These are phyloP conservation scores for Aspergillus quadricinctus DNA, from an alignment of 2,329 filamentous ascomycete genomes.

Conservation along the genomic window DNA sequence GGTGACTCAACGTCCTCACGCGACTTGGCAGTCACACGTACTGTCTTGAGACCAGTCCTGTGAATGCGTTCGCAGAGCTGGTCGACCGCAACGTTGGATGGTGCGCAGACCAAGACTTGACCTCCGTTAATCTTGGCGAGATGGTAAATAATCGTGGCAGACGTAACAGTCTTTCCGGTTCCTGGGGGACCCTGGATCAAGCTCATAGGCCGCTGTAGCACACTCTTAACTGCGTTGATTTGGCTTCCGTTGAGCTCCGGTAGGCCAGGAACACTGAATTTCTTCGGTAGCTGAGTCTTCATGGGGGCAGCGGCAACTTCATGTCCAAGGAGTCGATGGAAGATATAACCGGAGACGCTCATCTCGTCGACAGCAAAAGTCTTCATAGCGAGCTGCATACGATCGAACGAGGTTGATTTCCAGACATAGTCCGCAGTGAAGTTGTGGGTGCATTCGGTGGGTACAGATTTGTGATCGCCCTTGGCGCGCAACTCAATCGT, in stretches of 20 bases:
- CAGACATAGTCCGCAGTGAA: conserved; percentile 99
- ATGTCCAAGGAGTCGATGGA: conserved; percentile 91
- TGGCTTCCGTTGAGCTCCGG: conserved; percentile 95
- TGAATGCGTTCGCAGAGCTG: conserved; percentile 97
- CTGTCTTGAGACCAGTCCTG: conserved; percentile 88
- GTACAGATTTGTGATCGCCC: conserved; percentile 92
- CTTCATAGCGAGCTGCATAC: conserved; percentile 99
- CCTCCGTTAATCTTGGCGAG: conserved; percentile 91
- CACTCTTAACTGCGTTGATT: conserved; percentile 92
- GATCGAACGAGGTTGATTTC: conserved; percentile 98
- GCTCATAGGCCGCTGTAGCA: conserved; percentile 87
- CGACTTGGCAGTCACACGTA: conserved; percentile 97
- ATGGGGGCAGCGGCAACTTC: conserved; percentile 91
- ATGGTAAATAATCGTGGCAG: conserved; percentile 97
- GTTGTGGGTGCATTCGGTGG: conserved; percentile 93
- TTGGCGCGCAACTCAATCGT: conserved; percentile 91
- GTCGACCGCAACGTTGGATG: conserved; percentile 97
- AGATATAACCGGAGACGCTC: conserved; percentile 98
- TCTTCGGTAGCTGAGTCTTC: conserved; percentile 93
- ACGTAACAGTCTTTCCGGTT: conserved; percentile 97
- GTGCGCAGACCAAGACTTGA: conserved; percentile 92
- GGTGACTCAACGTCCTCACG: conserved; percentile 98
- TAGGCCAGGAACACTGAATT: conserved; percentile 90
- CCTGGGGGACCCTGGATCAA: conserved; percentile 95
- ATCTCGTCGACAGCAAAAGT: conserved; percentile 97